Conservation (phyloP, 305 asterid species). For the Striga hermonthica region DNA sequence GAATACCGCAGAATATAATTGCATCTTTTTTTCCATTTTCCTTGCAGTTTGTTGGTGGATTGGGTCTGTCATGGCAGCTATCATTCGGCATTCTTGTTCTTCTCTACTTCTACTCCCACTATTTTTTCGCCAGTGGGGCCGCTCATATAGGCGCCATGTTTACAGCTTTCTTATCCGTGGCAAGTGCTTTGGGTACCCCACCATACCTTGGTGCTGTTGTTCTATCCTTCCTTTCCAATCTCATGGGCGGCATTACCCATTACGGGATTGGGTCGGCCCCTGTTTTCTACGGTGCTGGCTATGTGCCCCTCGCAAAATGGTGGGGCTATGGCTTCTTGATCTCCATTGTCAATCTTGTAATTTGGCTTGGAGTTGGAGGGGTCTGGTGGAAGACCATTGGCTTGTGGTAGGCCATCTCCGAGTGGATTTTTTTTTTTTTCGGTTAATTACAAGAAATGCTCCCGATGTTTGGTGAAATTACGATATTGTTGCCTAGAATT, state of each 20-base stretch:
- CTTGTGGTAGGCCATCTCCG: slow-evolving; percentile 38
- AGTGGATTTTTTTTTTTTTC: background rate
- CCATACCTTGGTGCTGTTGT: slow-evolving; percentile 67
- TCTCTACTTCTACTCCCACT: slow-evolving; percentile 96
- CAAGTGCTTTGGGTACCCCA: slow-evolving; percentile 52
- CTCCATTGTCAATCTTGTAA: slow-evolving; percentile 61
- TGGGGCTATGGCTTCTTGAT: slow-evolving; percentile 93
- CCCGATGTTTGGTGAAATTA: background rate
- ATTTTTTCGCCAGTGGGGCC: slow-evolving; percentile 96
- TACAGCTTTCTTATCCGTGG: slow-evolving; percentile 88
- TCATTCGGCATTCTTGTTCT: slow-evolving; percentile 90
- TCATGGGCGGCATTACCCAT: slow-evolving; percentile 95
- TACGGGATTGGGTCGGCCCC: slow-evolving; percentile 98
- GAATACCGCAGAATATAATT: background rate
- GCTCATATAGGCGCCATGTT: slow-evolving; percentile 99
- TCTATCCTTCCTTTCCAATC: slow-evolving; percentile 78
- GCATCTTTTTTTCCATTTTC: background rate
- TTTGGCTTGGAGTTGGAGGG: slow-evolving; percentile 63
- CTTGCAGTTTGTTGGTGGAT: slow-evolving; percentile 85
- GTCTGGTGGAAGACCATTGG: slow-evolving; percentile 94
- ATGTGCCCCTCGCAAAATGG: slow-evolving; percentile 88
- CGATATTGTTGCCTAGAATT: background rate
- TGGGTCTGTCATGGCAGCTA: slow-evolving; percentile 93
- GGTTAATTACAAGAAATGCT: slow-evolving; percentile 1
- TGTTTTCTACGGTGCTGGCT: slow-evolving; percentile 88